These are phyloP conservation scores for Nymphaea colorata DNA, from an alignment of 164 flowering plant species.

Conservation along the genomic window DNA sequence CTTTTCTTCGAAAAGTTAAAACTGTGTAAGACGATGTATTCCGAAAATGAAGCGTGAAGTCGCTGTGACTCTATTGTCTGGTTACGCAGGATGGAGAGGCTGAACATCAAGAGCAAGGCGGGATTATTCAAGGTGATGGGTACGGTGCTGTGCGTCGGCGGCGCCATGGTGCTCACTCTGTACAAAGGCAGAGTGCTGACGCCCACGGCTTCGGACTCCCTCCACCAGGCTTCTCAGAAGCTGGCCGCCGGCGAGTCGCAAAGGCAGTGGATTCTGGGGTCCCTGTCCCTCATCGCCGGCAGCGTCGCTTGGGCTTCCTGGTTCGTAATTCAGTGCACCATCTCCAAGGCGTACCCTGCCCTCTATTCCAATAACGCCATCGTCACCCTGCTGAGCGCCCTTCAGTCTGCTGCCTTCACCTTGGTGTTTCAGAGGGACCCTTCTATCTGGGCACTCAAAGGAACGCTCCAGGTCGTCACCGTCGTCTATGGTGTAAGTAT, in stretches of 20 bases:
- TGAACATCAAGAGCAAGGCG: slow-evolving; percentile 35
- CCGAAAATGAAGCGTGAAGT: too few species aligned
- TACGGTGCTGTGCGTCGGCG: slow-evolving; percentile 40
- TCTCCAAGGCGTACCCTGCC: slow-evolving; percentile 44
- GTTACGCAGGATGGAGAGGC: slow-evolving; percentile 46
- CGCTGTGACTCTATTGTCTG: too few species aligned
- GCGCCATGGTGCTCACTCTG: slow-evolving; percentile 56
- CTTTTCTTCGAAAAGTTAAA: too few species aligned
- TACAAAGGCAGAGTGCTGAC: slow-evolving; percentile 55
- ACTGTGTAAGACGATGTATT: too few species aligned
- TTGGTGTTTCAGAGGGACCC: slow-evolving; percentile 22
- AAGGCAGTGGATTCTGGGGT: slow-evolving; percentile 45
- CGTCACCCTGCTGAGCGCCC: slow-evolving; percentile 46
- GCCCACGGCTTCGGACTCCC: slow-evolving; percentile 8
- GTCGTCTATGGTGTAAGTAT: slow-evolving; percentile 56
- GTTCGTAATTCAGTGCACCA: slow-evolving; percentile 57
- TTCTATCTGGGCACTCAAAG: slow-evolving; percentile 47
- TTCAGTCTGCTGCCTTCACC: slow-evolving; percentile 45
- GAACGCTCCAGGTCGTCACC: slow-evolving; percentile 36
- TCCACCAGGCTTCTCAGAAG: slow-evolving; percentile 2
- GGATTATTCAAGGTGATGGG: slow-evolving; percentile 72
- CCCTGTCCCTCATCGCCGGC: slow-evolving; percentile 33
- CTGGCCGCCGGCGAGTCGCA: slow-evolving; percentile 4
- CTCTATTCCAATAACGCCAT: slow-evolving; percentile 65
- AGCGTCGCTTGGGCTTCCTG: slow-evolving; percentile 69